A percentile compares a stretch with the other conserved stretches of the same genome.
Evolutionary conservation across 208 protist genomes (phyloP).

Genomic region (Wallacemonas sp.): DNA sequence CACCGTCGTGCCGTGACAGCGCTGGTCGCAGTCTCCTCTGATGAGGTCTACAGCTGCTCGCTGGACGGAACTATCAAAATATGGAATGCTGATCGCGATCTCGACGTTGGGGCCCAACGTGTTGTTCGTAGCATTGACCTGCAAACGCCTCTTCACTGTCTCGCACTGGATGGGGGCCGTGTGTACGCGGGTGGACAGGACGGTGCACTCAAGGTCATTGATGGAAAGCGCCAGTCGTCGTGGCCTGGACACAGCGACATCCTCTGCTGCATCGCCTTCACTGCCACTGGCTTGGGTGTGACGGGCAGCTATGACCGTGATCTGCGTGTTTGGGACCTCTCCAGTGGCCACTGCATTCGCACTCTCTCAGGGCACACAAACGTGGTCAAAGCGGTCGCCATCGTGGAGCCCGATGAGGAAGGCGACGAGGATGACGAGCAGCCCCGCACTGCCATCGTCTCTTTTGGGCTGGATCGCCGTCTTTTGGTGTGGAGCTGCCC

Average conservation of each 20-base stretch:
- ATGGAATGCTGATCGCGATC: slow-evolving; percentile 47
- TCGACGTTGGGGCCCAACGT: slow-evolving; percentile 22
- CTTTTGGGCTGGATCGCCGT: slow-evolving; percentile 53
- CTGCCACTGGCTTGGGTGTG: slow-evolving; percentile 34
- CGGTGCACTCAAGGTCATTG: slow-evolving; percentile 63
- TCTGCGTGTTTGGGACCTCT: slow-evolving; percentile 69
- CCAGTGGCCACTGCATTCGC: slow-evolving; percentile 51
- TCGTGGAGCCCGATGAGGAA: slow-evolving; percentile 30
- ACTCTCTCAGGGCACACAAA: slow-evolving; percentile 68
- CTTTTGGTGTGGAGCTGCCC: slow-evolving; percentile 75
- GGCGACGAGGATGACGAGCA: slow-evolving; percentile 35
- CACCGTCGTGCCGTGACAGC: slow-evolving; percentile 64
- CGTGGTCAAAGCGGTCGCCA: slow-evolving; percentile 42
- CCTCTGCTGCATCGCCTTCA: slow-evolving; percentile 63
- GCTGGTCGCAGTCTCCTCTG: slow-evolving; percentile 38
- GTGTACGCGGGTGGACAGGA: slow-evolving; percentile 68
- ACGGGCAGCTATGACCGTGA: slow-evolving; percentile 77
- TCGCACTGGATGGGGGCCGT: slow-evolving; percentile 36
- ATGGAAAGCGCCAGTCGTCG: slow-evolving; percentile 46
- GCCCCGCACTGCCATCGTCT: slow-evolving; percentile 47
- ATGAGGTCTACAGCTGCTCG: slow-evolving; percentile 66
- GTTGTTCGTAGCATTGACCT: slow-evolving; percentile 44
- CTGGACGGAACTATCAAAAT: slow-evolving; percentile 73
- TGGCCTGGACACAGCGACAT: slow-evolving; percentile 65
- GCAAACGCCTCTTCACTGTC: slow-evolving; percentile 42